Percentiles rank a stretch among this genome's conserved stretches.
Evolutionary conservation across 2,329 filamentous ascomycete species (phyloP).

Genomic region (Neofusicoccum parvum): DNA sequence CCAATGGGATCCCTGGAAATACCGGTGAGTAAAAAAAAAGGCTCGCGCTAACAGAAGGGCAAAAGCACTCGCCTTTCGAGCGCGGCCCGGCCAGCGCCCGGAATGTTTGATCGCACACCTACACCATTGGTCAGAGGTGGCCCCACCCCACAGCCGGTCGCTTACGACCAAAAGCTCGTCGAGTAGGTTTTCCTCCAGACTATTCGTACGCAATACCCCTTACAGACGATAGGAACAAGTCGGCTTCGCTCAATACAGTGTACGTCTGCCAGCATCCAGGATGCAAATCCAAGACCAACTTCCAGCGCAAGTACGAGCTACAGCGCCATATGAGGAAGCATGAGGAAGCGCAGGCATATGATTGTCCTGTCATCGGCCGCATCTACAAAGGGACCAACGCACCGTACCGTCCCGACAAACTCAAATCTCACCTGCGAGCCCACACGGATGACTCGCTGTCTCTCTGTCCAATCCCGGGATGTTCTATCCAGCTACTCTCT

Average conservation of each 20-base stretch:
- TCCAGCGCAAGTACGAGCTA: conserved; percentile 28
- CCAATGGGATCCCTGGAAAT: not conserved
- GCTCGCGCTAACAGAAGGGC: conserved; percentile 27
- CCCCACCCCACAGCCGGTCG: too few species aligned
- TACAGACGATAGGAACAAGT: not conserved
- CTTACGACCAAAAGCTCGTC: too few species aligned
- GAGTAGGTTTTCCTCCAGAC: too few species aligned
- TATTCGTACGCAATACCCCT: not conserved
- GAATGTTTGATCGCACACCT: too few species aligned
- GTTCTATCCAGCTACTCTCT: not conserved
- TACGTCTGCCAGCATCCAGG: conserved; percentile 24
- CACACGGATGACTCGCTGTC: conserved; percentile 17
- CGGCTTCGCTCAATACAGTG: conserved; percentile 12
- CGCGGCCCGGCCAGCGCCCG: too few species aligned
- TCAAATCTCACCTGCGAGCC: conserved; percentile 12
- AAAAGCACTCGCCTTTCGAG: not conserved
- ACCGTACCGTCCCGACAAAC: conserved; percentile 20
- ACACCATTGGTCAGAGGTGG: too few species aligned
- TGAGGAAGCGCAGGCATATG: not conserved
- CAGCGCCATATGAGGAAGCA: conserved; percentile 29
- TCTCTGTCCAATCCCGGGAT: not conserved
- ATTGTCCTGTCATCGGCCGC: conserved; percentile 24
- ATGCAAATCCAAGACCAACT: conserved; percentile 25
- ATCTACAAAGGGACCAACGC: not conserved
- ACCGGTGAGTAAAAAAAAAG: conserved; percentile 26